phyloP scores from a whole-genome alignment of 2,329 filamentous ascomycete species.

The Volutella citrinella region DNA sequence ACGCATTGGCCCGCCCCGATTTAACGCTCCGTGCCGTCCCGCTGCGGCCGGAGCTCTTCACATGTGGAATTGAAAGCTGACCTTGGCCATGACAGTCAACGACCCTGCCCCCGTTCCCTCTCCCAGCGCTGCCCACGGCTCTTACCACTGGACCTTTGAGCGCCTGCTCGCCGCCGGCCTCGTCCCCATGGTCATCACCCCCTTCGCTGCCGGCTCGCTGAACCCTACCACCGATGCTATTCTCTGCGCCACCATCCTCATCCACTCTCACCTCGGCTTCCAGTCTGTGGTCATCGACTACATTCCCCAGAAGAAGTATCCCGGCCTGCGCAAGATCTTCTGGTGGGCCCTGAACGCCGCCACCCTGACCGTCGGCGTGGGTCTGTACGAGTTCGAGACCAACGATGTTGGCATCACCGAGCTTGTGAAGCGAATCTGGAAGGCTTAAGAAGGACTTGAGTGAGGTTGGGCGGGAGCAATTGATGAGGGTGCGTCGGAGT shows the following conservation, averaged over 20 bases:
- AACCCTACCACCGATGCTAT: conserved; percentile 87
- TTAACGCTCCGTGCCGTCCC: no score
- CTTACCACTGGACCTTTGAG: conserved; percentile 99
- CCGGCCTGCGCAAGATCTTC: conserved; percentile 62
- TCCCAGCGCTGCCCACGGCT: conserved; percentile 76
- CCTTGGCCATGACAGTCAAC: conserved; percentile 60
- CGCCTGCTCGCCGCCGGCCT: conserved; percentile 77
- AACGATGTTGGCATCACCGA: conserved; percentile 95
- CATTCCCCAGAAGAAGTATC: conserved; percentile 69
- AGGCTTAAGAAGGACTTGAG: conserved; percentile 52
- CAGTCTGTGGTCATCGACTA: conserved; percentile 91
- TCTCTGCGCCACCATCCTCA: conserved; percentile 76
- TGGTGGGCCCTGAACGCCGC: conserved; percentile 76
- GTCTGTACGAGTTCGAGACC: conserved; percentile 98
- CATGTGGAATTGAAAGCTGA: conserved; percentile 14
- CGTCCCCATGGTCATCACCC: conserved; percentile 82
- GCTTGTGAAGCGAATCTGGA: conserved; percentile 86
- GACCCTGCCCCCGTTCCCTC: conserved; percentile 75
- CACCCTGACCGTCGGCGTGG: conserved; percentile 79
- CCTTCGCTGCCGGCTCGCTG: conserved; percentile 87
- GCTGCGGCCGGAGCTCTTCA: no score
- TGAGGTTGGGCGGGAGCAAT: conserved; percentile 1
- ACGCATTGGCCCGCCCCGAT: conserved; percentile 32
- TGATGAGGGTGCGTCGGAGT: conserved; percentile 13
- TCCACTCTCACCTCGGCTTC: conserved; percentile 96